Evolutionary conservation across 1,284 basidiomycete genomes (phyloP), one percentile per base, ranked within the genome.

Genomic region (Flammula alnicola): DNA sequence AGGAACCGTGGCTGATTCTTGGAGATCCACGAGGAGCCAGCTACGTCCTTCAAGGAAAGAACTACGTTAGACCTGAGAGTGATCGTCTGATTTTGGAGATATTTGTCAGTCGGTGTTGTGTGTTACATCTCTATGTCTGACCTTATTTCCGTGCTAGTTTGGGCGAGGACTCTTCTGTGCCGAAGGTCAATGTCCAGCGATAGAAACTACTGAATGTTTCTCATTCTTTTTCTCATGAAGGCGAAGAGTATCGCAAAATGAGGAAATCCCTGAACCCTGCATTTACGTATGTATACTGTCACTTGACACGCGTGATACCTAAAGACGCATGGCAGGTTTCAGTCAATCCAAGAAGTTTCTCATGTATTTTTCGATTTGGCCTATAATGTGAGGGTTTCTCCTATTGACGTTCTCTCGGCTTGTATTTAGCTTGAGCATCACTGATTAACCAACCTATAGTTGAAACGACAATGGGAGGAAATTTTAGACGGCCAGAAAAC

Each of bases 11-110:
- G 23, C 20, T 46, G 11, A 31, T 46, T 27, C 10, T 46, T 17
- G 44, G 44, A 12, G 44, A 39, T 26, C 44, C 44, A 5, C 25
- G 44, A 20, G 44, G 44, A 22, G 44, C 44, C 19, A 38, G 35
- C 2, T 19, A 46, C 29, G 44, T 46, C 3, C 44, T 46, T 14
- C 44, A 46, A 29, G 44, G 44, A 38, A 46, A 46, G 44, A 46
- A 46, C 26, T 45, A 36, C 16, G 35, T 46, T 16, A 33, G 36
- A 11, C 26, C 35, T 20, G 44, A 46, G 17, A 38, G 33, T 25
- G 42, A 44, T 35, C 42, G 42, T 44, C 12, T 31, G 6, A 12
- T 44, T 25, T 30, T 44, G 11, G 42, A 44, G 22, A 14, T 44
- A 31, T 44, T 44, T 29, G 42, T 44, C 30, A 44, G 42, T 33